phyloP scores from a whole-genome alignment of 1,284 basidiomycete genomes.

The Irpex sp. region DNA sequence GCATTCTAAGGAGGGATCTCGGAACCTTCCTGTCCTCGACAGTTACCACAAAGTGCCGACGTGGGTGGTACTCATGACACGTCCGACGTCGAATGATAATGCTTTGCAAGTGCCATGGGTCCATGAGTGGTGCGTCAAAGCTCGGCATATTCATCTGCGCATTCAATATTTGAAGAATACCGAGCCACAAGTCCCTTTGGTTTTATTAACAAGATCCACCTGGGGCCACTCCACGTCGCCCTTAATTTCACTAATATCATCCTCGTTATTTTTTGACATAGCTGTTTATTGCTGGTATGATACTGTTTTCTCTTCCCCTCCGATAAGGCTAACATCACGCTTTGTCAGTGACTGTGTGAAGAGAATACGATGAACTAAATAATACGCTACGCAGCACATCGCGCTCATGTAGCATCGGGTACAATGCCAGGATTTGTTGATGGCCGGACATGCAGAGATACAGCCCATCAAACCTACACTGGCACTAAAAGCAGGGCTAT shows the following conservation, averaged over 20 bases:
- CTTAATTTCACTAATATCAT: neutral
- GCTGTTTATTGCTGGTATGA: neutral
- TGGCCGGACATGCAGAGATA: neutral
- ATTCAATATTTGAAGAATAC: neutral
- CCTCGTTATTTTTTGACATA: neutral
- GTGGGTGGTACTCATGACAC: neutral
- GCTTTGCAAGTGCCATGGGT: neutral
- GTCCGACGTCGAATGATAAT: neutral
- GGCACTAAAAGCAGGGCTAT: neutral
- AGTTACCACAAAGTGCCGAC: neutral
- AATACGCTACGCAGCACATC: neutral
- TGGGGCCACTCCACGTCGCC: neutral
- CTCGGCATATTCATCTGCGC: neutral
- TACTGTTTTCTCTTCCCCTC: neutral
- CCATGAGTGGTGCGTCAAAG: neutral
- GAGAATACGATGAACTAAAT: too few species aligned
- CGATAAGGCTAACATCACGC: too few species aligned
- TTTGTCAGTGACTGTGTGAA: too few species aligned
- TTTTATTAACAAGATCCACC: neutral
- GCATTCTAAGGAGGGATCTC: neutral
- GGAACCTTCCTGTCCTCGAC: neutral
- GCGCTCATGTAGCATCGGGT: neutral
- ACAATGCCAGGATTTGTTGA: neutral
- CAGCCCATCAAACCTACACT: neutral
- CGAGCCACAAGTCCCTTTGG: neutral